Percentiles rank a stretch among this genome's conserved stretches.
Evolutionary conservation across 495 filamentous ascomycete species (phyloP).

Genomic region (Penicillium psychrofluorescens): DNA sequence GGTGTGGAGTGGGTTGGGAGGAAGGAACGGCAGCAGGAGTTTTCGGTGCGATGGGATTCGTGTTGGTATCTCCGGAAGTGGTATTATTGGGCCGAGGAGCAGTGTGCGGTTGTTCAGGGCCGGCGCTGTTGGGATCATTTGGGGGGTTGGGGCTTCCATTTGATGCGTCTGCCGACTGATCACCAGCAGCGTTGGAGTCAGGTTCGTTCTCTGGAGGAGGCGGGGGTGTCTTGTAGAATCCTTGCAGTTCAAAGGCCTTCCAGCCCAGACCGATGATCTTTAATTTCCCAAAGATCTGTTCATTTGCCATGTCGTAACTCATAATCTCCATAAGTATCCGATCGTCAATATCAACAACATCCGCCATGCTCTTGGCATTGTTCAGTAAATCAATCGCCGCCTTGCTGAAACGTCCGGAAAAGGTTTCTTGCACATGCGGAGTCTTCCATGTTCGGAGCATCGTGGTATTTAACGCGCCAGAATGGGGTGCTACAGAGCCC

Average conservation of each 20-base stretch:
- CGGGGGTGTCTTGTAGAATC: constrained; percentile 25
- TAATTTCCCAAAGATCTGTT: constrained; percentile 25
- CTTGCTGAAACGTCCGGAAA: not conserved
- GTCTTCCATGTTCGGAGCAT: constrained; percentile 1
- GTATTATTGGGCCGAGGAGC: not conserved
- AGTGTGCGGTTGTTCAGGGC: not conserved
- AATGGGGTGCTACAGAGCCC: constrained; percentile 8
- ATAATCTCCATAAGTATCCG: constrained; percentile 23
- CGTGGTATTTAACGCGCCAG: not conserved
- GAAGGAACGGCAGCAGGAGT: not conserved
- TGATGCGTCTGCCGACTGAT: not conserved
- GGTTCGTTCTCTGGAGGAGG: not conserved
- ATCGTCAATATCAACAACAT: constrained; percentile 34
- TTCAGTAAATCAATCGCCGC: constrained; percentile 6
- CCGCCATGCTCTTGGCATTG: constrained; percentile 18
- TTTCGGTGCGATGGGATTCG: not conserved
- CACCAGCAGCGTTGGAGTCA: constrained; percentile 1
- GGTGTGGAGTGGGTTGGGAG: not conserved
- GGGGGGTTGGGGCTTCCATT: not conserved
- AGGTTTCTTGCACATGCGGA: not conserved
- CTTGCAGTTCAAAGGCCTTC: constrained; percentile 31
- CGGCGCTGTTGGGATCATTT: not conserved
- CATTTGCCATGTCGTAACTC: constrained; percentile 25
- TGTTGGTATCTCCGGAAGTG: not conserved
- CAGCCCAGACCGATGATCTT: constrained; percentile 34